Evolutionary conservation across 768 basidiomycete species (phyloP), one percentile per base, ranked within the genome.

Genomic region (Lactarius tabidus): DNA sequence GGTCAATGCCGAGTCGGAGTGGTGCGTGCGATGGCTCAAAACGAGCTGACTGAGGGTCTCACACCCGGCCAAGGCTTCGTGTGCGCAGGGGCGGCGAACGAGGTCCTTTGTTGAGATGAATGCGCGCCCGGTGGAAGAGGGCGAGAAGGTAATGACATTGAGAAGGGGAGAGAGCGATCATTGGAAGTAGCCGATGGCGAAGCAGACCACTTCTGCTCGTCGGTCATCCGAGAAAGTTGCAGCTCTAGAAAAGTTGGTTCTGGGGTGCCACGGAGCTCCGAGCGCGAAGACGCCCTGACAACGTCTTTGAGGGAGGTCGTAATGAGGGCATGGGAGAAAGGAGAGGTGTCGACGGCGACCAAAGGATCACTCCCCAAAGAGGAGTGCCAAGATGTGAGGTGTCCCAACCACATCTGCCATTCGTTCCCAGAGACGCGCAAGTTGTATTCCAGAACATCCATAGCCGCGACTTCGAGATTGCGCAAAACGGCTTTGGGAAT

Each of bases 361-460:
- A 45, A 58, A 54, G 65, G 61, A 62, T 62, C 65, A 26, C 1
- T 62, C 45, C 57, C 65, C 35, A 66, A 59, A 54, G 65, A 62
- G 18, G 65, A 36, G 57, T 66, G 56, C 65, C 65, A 66, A 54
- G 65, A 66, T 57, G 51, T 62, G 65, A 66, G 65, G 61, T 66
- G 65, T 41, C 65, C 65, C 57, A 66, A 52, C 65, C 65, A 66
- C 65, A 66, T 66, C 39, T 66, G 65, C 65, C 65, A 66, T 38
- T 66, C 65, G 51, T 66, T 66, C 51, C 26, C 60, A 41, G 65
- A 66, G 23, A 66, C 57, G 31, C 60, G 65, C n/a, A 66, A 29
- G 29, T 62, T 66, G 10, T 66, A 66, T 58, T 66, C 65, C 26
- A 66, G 60, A 59, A 66, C 65, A n/a, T 60, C 60, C 65, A 66